These are phyloP conservation scores for Histomonas meleagridis DNA, from an alignment of 208 protist genomes.

Conservation along the genomic window DNA sequence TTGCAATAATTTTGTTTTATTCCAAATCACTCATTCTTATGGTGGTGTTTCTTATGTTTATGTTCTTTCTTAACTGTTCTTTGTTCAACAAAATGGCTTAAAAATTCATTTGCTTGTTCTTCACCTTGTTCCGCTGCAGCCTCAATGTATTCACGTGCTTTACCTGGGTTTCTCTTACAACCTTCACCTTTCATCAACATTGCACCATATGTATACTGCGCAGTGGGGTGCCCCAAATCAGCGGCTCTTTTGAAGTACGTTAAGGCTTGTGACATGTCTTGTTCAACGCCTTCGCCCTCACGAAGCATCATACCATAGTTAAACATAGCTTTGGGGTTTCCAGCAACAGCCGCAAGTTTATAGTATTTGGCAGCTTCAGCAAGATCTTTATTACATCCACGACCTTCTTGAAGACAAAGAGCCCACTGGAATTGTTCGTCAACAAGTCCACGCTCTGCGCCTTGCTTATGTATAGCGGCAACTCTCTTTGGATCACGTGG, in stretches of 20 bases:
- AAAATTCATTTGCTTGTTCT: not conserved
- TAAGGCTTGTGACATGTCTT: not conserved
- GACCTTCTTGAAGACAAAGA: not conserved
- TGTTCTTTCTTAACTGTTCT: too few species aligned
- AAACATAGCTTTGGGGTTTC: not conserved
- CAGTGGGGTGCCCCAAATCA: not conserved
- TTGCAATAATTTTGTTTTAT: too few species aligned
- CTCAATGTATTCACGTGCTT: not conserved
- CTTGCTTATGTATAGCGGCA: not conserved
- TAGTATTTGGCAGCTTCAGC: not conserved
- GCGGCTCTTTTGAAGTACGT: slow-evolving; percentile 13
- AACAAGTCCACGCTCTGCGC: not conserved
- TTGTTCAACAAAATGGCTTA: not conserved
- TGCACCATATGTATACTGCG: not conserved
- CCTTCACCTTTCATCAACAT: not conserved
- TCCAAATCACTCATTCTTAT: too few species aligned
- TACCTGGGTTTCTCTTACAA: not conserved
- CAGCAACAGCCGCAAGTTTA: not conserved
- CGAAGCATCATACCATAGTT: not conserved
- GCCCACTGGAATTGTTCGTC: not conserved
- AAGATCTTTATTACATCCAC: not conserved
- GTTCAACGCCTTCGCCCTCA: not conserved
- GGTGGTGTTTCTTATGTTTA: too few species aligned
- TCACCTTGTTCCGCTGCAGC: not conserved
- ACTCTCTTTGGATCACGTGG: not conserved